These are phyloP conservation scores for Moesziomyces antarcticus DNA, from an alignment of 1,284 basidiomycete genomes.

Conservation along the genomic window DNA sequence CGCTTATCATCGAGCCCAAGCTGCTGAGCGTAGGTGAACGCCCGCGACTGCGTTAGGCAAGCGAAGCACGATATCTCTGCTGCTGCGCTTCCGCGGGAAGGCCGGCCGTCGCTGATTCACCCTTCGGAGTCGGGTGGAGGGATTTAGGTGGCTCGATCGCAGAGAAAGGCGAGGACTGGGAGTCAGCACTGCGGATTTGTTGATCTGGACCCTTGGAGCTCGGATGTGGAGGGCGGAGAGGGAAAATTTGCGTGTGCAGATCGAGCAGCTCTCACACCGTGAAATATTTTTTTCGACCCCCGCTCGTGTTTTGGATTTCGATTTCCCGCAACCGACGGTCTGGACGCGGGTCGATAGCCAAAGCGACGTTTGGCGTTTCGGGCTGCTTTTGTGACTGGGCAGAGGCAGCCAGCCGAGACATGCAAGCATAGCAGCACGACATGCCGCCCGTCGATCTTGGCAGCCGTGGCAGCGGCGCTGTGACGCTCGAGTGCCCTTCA, in stretches of 20 bases:
- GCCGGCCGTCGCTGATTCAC: slow-evolving; percentile 10
- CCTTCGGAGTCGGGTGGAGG: neutral
- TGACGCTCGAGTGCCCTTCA: neutral
- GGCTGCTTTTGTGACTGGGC: neutral
- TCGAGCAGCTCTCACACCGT: neutral
- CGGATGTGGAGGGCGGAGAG: neutral
- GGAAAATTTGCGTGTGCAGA: neutral
- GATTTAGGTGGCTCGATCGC: neutral
- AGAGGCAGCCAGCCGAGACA: slow-evolving; percentile 1
- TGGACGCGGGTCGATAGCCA: slow-evolving; percentile 1
- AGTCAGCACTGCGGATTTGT: too few relatives aligned
- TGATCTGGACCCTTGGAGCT: too few relatives aligned
- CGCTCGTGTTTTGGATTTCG: neutral
- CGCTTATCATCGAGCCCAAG: too few relatives aligned
- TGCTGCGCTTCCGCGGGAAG: slow-evolving; percentile 12
- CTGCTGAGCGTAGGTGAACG: too few relatives aligned
- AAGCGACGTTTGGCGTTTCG: neutral
- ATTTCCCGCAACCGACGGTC: slow-evolving; percentile 11
- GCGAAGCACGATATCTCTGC: neutral
- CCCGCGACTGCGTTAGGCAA: slow-evolving; percentile 5
- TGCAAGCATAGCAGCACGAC: neutral
- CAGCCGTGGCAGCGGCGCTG: slow-evolving; percentile 3
- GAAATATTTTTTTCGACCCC: neutral
- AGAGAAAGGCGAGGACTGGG: too few relatives aligned
- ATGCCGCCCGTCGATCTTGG: slow-evolving; percentile 36